phyloP scores from a whole-genome alignment of 768 basidiomycete species.

The Tylopilus sp. region DNA sequence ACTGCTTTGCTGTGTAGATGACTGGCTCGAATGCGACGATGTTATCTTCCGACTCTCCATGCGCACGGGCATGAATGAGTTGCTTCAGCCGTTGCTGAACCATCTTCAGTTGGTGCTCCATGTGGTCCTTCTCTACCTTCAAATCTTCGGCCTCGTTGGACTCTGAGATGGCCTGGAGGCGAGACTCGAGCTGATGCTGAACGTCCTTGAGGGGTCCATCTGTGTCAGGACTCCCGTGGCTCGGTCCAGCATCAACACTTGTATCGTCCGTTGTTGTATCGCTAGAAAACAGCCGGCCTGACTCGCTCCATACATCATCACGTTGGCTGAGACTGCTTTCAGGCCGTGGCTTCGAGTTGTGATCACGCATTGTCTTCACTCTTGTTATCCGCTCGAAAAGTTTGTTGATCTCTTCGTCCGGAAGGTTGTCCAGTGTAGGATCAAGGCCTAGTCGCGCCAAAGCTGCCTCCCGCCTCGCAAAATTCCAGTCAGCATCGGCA shows the following conservation, averaged over 20 bases:
- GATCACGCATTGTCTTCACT: conserved; percentile 83
- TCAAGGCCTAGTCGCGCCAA: conserved; percentile 82
- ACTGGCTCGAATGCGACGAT: conserved; percentile 70
- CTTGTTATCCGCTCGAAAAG: conserved; percentile 93
- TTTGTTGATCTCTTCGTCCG: conserved; percentile 92
- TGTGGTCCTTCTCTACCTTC: conserved; percentile 87
- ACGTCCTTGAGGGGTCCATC: conserved; percentile 64
- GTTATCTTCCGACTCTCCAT: conserved; percentile 69
- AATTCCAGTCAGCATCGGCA: conserved; percentile 93
- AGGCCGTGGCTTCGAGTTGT: conserved; percentile 75
- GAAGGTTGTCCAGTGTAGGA: conserved; percentile 86
- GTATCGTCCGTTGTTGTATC: conserved; percentile 86
- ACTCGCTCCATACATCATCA: conserved; percentile 88
- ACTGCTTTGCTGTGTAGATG: conserved; percentile 78
- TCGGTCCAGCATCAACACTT: conserved; percentile 66
- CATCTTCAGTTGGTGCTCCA: conserved; percentile 82
- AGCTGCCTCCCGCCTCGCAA: conserved; percentile 91
- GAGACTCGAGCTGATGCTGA: conserved; percentile 72
- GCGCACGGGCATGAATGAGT: conserved; percentile 69
- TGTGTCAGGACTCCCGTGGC: conserved; percentile 60
- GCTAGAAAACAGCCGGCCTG: conserved; percentile 73
- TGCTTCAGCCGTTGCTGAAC: conserved; percentile 82
- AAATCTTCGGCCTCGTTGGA: conserved; percentile 80
- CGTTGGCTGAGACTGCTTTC: conserved; percentile 86
- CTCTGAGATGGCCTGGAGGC: conserved; percentile 58